Base-by-base conservation (phyloP, 2,329 filamentous ascomycete species). In the Exophiala sideris region DNA sequence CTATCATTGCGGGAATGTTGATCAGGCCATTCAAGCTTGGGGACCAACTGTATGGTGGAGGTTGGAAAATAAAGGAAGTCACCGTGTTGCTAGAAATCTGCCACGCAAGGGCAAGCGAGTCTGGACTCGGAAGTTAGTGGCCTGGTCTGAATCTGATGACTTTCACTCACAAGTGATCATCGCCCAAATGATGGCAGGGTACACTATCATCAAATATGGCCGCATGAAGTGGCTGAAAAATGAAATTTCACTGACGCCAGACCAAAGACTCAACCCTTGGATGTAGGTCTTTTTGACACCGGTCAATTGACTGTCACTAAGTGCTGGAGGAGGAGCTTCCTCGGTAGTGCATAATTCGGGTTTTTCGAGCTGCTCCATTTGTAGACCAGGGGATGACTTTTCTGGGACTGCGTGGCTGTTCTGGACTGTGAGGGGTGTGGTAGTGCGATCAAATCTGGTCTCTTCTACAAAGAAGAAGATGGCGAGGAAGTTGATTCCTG, bases 241-340 rank as follows among this genome's bases (percentile, higher is more conserved):
- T 6, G n/a, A n/a, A n/a, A 20, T 9, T 33, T 48, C 14, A 12
- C 33, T 40, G 32, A n/a, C 14, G 7, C 47, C 47, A 14, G 52
- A 55, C 52, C 52, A 55, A 12, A 24, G 46, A 12, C 46, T 50
- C 12, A 55, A 8, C 14, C 50, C 46, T 46, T 55, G 47, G 6
- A 45, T 5, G 7, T 29, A 55, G 1, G 46, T 55, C 33, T 50
- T 55, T 34, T 41, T 54, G 10, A 5, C n/a, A 5, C 51, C 51
- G 14, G 29, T 44, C 7, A 49, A 12, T 54, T 45, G 21, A 52
- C 24, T 18, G 12, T 20, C 16, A 18, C 16, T 18, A 18, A 18
- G 2, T 18, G 16, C 16, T 18, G 16, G 16, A 18, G 16, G 16
- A 18, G 16, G 3, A 18, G 16, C 16, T 18, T 18, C 16, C 16